Percentiles rank a stretch among this genome's conserved stretches.
These are phyloP conservation scores for Zygosaccharomyces bailii DNA, from an alignment of 805 yeast genomes.

Conservation along the genomic window DNA sequence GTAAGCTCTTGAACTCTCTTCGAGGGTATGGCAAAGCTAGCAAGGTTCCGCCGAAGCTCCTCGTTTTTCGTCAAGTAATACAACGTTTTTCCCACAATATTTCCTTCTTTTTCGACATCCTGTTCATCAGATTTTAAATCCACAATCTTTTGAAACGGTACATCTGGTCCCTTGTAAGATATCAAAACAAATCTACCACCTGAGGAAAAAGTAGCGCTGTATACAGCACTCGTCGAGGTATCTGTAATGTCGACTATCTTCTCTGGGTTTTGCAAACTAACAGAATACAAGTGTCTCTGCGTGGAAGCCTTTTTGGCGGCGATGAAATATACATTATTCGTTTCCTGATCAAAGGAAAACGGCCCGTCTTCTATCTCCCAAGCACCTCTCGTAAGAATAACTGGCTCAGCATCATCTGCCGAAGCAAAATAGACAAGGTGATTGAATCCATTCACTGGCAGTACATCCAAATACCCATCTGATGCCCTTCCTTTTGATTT, in stretches of 20 bases:
- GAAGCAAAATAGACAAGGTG: conserved; percentile 88
- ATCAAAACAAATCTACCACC: conserved; percentile 72
- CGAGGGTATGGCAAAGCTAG: conserved; percentile 55
- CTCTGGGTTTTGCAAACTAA: conserved; percentile 47
- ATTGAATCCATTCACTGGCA: conserved; percentile 56
- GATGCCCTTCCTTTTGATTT: conserved; percentile 38
- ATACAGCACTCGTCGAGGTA: conserved; percentile 58
- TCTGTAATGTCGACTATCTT: conserved; percentile 46
- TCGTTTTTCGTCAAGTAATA: conserved; percentile 40
- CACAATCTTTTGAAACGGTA: conserved; percentile 75
- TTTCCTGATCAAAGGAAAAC: conserved; percentile 53
- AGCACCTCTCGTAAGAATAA: conserved; percentile 63
- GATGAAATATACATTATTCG: conserved; percentile 52
- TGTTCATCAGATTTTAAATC: conserved; percentile 43
- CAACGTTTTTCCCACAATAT: conserved; percentile 30
- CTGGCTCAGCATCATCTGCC: conserved; percentile 51
- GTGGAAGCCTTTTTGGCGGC: conserved; percentile 75
- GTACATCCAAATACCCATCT: conserved; percentile 81
- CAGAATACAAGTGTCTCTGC: conserved; percentile 79
- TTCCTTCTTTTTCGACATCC: conserved; percentile 18
- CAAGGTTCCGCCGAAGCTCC: conserved; percentile 39
- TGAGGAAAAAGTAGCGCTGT: conserved; percentile 67
- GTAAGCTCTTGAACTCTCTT: conserved; percentile 50
- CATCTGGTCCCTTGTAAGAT: conserved; percentile 70
- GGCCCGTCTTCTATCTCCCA: conserved; percentile 91